These are phyloP conservation scores for Citrus reticulata DNA, from an alignment of 345 rosid species.

Conservation along the genomic window DNA sequence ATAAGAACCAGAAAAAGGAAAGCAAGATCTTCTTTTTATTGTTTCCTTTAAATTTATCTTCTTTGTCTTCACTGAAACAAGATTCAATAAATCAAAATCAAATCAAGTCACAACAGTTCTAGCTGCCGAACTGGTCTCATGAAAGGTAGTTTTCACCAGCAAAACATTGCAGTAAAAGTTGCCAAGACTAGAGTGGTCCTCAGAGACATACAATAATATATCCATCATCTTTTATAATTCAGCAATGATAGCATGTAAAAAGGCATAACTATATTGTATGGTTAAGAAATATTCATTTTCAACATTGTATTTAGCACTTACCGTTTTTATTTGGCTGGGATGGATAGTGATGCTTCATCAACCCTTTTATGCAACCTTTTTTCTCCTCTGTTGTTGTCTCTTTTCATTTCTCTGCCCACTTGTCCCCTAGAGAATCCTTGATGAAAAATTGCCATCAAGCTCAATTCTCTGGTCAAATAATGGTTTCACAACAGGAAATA, in stretches of 20 bases:
- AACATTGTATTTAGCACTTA: conserved; percentile 2
- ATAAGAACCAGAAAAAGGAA: neutral
- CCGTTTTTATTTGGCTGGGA: neutral
- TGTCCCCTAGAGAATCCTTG: neutral
- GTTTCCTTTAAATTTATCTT: conserved; percentile 1
- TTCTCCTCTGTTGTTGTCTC: neutral
- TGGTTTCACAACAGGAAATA: neutral
- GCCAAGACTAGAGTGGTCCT: conserved; percentile 28
- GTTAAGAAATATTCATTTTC: conserved; percentile 14
- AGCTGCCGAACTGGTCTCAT: conserved; percentile 19
- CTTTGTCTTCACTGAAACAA: neutral
- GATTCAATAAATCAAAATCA: conserved; percentile 15
- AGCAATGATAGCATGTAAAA: conserved; percentile 26
- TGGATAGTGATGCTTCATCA: conserved; percentile 27
- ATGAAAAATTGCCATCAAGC: neutral
- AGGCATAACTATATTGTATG: conserved; percentile 3
- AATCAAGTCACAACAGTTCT: conserved; percentile 27
- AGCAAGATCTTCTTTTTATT: neutral
- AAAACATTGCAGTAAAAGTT: neutral
- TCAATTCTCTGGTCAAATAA: neutral
- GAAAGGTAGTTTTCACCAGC: conserved; percentile 25
- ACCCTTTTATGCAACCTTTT: conserved; percentile 1
- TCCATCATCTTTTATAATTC: conserved; percentile 13
- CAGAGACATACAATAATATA: neutral
- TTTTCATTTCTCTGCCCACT: neutral